Evolutionary conservation across 305 asterid genomes (phyloP).

Genomic region (Solanum hybrid): DNA sequence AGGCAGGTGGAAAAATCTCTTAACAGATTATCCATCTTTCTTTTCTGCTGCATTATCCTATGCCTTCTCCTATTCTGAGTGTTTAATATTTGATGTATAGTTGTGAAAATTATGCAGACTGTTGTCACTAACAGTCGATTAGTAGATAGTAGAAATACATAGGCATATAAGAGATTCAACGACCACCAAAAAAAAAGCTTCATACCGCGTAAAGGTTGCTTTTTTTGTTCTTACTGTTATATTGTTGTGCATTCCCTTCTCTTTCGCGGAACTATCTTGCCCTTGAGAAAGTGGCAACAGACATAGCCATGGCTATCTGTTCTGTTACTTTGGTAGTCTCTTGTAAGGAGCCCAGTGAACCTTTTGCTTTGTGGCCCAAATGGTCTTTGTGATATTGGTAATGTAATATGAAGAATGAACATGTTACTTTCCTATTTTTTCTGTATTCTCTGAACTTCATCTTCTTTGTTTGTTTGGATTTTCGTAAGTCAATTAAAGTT

Average conservation of each 20-base stretch:
- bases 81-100: constrained; percentile 15
- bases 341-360: not conserved
- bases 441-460: not conserved
- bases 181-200: not conserved
- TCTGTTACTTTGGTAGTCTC: not conserved
- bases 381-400: not conserved
- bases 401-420: not conserved
- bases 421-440: not conserved
- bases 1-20: constrained; percentile 62
- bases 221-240: not conserved
- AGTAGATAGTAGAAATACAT: constrained; percentile 16
- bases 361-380: not conserved
- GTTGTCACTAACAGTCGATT: constrained; percentile 14
- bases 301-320: not conserved
- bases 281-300: not conserved
- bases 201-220: not conserved
- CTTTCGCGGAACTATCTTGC: not conserved
- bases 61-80: constrained; percentile 70
- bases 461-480: not conserved
- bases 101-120: constrained; percentile 26
- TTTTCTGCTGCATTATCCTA: constrained; percentile 50
- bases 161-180: not conserved
- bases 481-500: not conserved
- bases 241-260: not conserved
- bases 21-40: constrained; percentile 57